phyloP scores from a whole-genome alignment of 306 rosid species.

The Glycyrrhiza uralensis region DNA sequence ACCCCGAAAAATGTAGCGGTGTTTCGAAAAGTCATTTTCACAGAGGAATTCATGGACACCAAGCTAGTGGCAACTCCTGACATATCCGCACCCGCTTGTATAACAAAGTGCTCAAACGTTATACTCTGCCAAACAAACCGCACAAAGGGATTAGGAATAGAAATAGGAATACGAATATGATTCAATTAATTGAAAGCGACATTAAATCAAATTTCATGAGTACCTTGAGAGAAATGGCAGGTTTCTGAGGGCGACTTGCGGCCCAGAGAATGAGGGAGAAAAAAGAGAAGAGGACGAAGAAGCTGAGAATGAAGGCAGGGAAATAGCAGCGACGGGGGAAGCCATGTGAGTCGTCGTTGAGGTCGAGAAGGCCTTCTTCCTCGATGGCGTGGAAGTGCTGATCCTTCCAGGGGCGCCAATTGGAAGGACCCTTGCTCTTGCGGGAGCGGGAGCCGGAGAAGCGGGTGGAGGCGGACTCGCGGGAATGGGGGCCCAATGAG shows the following conservation, averaged over 20 bases:
- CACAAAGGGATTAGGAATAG: too few relatives aligned
- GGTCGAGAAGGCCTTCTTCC: conserved; percentile 77
- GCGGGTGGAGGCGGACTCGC: conserved; percentile 88
- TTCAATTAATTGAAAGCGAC: not conserved
- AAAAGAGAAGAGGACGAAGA: conserved; percentile 45
- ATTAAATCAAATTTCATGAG: not conserved
- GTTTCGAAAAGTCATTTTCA: conserved; percentile 68
- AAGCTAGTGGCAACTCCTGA: conserved; percentile 84
- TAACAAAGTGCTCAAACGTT: conserved; percentile 61
- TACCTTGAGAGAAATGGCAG: conserved; percentile 62
- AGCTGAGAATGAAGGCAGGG: conserved; percentile 48
- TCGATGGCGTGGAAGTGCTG: conserved; percentile 57
- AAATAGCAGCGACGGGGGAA: conserved; percentile 63
- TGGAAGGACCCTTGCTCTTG: conserved; percentile 36
- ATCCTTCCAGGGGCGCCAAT: conserved; percentile 70
- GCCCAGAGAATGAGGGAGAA: conserved; percentile 88
- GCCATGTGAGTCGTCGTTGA: conserved; percentile 10
- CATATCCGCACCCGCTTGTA: conserved; percentile 86
- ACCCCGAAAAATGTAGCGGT: conserved; percentile 84
- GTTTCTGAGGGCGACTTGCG: conserved; percentile 80
- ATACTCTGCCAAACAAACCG: conserved; percentile 50
- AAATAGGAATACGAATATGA: too few relatives aligned
- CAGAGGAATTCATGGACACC: conserved; percentile 77
- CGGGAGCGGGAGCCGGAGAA: conserved; percentile 75
- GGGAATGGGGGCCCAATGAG: conserved; percentile 76